Evolutionary conservation across 768 basidiomycete genomes (phyloP), one percentile per base, ranked within the genome.

Genomic region (Leccinellum rugosiceps): DNA sequence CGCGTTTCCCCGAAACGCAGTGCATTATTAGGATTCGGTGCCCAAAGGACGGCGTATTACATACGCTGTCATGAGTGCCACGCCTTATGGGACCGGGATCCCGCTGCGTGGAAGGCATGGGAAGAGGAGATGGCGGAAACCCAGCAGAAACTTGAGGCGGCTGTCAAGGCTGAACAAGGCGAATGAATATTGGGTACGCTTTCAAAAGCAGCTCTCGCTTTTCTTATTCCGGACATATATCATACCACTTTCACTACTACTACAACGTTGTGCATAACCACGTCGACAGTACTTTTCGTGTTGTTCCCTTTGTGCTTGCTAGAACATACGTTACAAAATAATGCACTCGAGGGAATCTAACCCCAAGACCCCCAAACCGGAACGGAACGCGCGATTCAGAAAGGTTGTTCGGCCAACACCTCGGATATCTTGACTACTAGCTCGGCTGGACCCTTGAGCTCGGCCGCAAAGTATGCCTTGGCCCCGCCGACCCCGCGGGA

Each of bases 401-500:
- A 84, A 0, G 82, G 80, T 58, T 86, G 83, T 59, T 80, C 83
- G 1, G 82, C 83, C 53, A 84, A 65, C 8, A 80, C 73, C 50
- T 85, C 81, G 3, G 76, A 75, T 7, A 78, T 65, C 59, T 83
- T 83, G 25, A 86, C 75, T 2, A 80, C 71, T 49, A 85, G 58
- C 62, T 78, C 77, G 48, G 82, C 72, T 47, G 72, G 69, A 46
- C 69, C 76, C 63, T 69, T 76, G 65, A 85, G 58, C 62, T 82
- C 80, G 0, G 83, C 83, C 11, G 76, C 72, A 52, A 85, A 83
- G 63, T 85, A 84, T 0, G 78, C 84, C 64, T 83, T 84, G 44
- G 63, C 61, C 0, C 77, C 77, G 3, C 68, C 59, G 6, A 80
- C 74, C 5, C 80, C 79, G 43, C 76, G 74, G n/a, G 62, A 63